Percentiles rank a stretch among this genome's conserved stretches.
These are phyloP conservation scores for Tagetes patula DNA, from an alignment of 129 eudicot genomes.

Conservation along the genomic window DNA sequence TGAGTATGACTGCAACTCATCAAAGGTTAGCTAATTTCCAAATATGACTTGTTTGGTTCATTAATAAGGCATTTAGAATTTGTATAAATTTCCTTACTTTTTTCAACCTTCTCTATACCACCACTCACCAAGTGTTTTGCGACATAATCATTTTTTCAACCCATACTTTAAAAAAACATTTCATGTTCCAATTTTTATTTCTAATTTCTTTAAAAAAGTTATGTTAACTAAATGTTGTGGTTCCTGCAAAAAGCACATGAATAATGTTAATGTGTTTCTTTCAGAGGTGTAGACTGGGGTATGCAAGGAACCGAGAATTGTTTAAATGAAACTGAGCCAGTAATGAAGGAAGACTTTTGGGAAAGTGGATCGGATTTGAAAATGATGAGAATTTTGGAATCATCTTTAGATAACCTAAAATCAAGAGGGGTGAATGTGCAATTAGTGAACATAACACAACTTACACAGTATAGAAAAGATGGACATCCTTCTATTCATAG, in stretches of 20 bases:
- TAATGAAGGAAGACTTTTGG: constrained; percentile 40
- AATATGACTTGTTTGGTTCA: neutral
- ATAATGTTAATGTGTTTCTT: neutral
- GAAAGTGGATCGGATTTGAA: constrained; percentile 40
- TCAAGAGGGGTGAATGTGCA: constrained; percentile 37
- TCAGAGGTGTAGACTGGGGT: constrained; percentile 45
- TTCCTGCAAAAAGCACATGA: neutral
- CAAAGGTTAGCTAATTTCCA: constrained; percentile 17
- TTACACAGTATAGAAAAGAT: constrained; percentile 48
- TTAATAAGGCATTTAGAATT: too few species aligned
- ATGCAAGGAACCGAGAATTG: constrained; percentile 30
- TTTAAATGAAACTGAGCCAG: constrained; percentile 47
- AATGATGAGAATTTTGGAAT: constrained; percentile 46
- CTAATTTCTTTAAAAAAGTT: neutral
- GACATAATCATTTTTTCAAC: too few species aligned
- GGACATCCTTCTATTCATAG: constrained; percentile 49
- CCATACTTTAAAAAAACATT: too few species aligned
- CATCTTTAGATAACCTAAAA: constrained; percentile 25
- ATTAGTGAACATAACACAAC: constrained; percentile 45
- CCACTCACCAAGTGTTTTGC: neutral
- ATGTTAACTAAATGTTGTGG: neutral
- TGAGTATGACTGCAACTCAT: constrained; percentile 73
- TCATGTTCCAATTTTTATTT: neutral
- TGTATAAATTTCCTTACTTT: too few species aligned
- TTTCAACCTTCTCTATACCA: neutral